Percentiles rank a stretch among this genome's conserved stretches.
These are phyloP conservation scores for Microbotryum violaceum DNA, from an alignment of 1,284 basidiomycete genomes.

Conservation along the genomic window DNA sequence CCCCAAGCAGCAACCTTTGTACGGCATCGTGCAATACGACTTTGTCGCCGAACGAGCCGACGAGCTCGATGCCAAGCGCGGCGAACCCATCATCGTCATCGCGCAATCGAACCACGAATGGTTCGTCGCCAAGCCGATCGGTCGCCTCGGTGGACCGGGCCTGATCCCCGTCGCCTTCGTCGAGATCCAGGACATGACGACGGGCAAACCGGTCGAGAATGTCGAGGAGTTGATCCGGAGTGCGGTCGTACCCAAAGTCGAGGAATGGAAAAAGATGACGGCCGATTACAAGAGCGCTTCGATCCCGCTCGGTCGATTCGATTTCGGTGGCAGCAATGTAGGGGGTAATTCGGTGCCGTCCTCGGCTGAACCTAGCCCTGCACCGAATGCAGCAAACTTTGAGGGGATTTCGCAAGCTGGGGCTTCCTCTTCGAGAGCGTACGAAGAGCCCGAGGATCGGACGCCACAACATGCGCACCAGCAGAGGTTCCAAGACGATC, in stretches of 20 bases:
- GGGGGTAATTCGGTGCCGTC: not conserved
- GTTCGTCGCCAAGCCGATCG: slow-evolving; percentile 79
- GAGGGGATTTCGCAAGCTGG: too few relatives aligned
- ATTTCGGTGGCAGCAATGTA: slow-evolving; percentile 45
- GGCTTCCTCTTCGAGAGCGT: too few relatives aligned
- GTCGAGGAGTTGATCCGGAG: slow-evolving; percentile 70
- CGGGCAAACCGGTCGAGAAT: slow-evolving; percentile 63
- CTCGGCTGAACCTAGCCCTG: too few relatives aligned
- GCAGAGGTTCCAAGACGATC: too few relatives aligned
- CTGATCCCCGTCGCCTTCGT: slow-evolving; percentile 96
- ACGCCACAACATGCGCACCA: too few relatives aligned
- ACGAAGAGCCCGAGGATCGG: too few relatives aligned
- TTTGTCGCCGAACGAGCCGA: slow-evolving; percentile 90
- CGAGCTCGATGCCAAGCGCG: slow-evolving; percentile 88
- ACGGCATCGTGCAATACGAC: slow-evolving; percentile 92
- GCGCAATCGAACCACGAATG: slow-evolving; percentile 70
- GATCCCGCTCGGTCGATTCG: slow-evolving; percentile 86
- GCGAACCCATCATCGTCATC: slow-evolving; percentile 72
- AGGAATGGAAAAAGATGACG: slow-evolving; percentile 96
- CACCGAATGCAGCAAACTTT: too few relatives aligned
- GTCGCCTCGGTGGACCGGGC: slow-evolving; percentile 84
- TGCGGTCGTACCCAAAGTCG: slow-evolving; percentile 75
- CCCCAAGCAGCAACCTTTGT: slow-evolving; percentile 45
- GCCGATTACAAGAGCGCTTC: slow-evolving; percentile 92
- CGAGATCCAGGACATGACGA: slow-evolving; percentile 84